Evolutionary conservation across 345 rosid genomes (phyloP).

Genomic region (Eucalyptus guilfoylei): DNA sequence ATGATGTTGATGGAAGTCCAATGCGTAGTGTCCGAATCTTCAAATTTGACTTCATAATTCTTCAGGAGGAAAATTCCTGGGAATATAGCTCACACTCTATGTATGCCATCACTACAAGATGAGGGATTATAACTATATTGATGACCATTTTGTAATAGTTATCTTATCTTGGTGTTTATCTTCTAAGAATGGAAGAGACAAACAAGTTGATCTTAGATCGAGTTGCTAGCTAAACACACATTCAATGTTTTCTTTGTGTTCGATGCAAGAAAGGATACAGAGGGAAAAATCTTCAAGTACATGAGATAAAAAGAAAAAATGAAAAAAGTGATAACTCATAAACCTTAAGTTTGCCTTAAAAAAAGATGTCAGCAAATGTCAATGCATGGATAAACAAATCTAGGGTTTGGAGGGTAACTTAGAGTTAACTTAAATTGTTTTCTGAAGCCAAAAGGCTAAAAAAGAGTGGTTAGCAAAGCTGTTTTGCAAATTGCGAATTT

Average conservation of each 20-base stretch:
- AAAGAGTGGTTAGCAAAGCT: neutral
- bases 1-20: neutral
- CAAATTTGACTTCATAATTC: neutral
- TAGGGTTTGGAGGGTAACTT: neutral
- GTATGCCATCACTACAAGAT: neutral
- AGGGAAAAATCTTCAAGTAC: neutral
- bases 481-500: neutral
- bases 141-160: neutral
- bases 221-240: neutral
- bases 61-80: neutral
- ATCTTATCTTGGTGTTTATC: neutral
- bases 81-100: neutral
- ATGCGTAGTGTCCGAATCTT: neutral
- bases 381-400: neutral
- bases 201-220: neutral
- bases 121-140: neutral
- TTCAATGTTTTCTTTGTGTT: neutral
- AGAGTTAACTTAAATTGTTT: neutral
- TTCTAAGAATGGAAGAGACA: neutral
- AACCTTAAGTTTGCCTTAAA: neutral
- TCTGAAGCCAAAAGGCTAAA: neutral
- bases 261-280: neutral
- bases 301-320: neutral
- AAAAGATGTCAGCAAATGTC: neutral
- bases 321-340: neutral